These are phyloP conservation scores for Graphilbum fragrans DNA, from an alignment of 2,329 filamentous ascomycete species.

Conservation along the genomic window DNA sequence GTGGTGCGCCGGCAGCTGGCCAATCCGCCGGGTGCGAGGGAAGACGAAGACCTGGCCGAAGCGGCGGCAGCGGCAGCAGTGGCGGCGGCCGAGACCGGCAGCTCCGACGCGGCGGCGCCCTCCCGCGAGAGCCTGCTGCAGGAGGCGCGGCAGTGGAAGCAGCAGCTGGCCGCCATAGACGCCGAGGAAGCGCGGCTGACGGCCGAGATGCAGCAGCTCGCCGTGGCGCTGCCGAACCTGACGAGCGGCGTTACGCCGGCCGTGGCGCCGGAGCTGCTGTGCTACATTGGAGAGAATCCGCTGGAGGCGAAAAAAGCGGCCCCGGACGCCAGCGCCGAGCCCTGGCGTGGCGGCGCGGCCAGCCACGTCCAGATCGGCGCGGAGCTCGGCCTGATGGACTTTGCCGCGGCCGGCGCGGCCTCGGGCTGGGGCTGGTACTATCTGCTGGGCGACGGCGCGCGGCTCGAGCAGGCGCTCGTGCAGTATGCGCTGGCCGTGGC, in stretches of 20 bases:
- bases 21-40: conserved; percentile 34
- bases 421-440: conserved; percentile 98
- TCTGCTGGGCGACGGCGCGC: conserved; percentile 77
- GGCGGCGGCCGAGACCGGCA: conserved; percentile 18
- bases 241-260: conserved; percentile 66
- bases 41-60: conserved; percentile 37
- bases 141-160: conserved; percentile 55
- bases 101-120: conserved; percentile 18
- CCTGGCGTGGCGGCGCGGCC: conserved; percentile 26
- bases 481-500: conserved; percentile 73
- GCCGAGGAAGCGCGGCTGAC: conserved; percentile 46
- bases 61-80: conserved; percentile 33
- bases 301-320: conserved; percentile 1
- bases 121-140: conserved; percentile 41
- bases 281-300: conserved; percentile 43
- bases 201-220: conserved; percentile 59
- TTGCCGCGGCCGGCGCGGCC: conserved; percentile 65
- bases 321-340: conserved; percentile 16
- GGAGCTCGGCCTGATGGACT: conserved; percentile 83
- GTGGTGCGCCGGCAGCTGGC: conserved; percentile 44
- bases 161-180: conserved; percentile 46
- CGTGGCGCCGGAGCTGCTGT: conserved; percentile 57
- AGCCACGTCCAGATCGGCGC: conserved; percentile 81
- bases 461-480: conserved; percentile 88
- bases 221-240: conserved; percentile 73